These are phyloP conservation scores for Syzygium syzygioides DNA, from an alignment of 441 rosid genomes.

Conservation along the genomic window DNA sequence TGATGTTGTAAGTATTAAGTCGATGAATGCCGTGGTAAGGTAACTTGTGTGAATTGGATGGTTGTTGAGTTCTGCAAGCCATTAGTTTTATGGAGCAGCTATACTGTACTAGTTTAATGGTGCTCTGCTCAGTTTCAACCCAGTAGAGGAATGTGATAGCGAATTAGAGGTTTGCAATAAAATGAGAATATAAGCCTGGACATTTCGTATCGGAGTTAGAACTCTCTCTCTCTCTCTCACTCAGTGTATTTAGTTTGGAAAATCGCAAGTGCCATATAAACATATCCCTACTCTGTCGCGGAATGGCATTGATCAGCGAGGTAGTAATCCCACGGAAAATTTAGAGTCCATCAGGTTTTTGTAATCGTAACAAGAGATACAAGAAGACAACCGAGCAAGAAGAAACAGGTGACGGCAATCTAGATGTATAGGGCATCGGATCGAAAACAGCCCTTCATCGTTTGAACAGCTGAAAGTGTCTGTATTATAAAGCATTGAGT, in stretches of 20 bases:
- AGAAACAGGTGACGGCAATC: background rate
- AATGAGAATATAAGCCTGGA: background rate
- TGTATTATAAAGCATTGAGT: background rate
- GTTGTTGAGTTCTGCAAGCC: background rate
- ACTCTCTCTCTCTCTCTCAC: background rate
- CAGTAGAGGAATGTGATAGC: background rate
- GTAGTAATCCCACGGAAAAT: background rate
- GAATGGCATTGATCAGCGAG: background rate
- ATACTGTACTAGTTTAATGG: background rate
- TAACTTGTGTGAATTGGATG: background rate
- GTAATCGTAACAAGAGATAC: background rate
- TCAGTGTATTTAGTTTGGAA: background rate
- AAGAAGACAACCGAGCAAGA: background rate
- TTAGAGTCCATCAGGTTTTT: background rate
- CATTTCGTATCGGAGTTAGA: background rate
- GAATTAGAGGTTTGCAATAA: background rate
- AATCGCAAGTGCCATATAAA: background rate
- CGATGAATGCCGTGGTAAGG: background rate
- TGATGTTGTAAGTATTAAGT: background rate
- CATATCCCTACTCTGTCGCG: background rate
- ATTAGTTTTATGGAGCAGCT: background rate
- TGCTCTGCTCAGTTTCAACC: background rate
- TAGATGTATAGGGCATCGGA: background rate
- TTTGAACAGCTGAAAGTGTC: background rate
- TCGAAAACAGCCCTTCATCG: background rate